phyloP scores from a whole-genome alignment of 2,329 filamentous ascomycete species.

The Xylaria multiplex region DNA sequence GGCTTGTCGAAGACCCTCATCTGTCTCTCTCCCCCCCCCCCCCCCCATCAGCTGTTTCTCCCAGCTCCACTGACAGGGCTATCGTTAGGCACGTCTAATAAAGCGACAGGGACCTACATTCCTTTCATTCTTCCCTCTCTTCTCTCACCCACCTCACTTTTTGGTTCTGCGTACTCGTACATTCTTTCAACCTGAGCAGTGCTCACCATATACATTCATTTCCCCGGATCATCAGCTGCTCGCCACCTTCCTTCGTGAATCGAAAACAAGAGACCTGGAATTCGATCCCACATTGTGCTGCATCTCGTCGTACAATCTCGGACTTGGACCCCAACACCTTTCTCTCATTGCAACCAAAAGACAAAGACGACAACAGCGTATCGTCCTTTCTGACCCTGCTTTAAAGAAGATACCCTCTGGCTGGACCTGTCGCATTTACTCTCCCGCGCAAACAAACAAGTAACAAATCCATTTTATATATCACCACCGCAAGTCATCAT shows the following conservation, averaged over 20 bases:
- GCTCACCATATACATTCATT: conserved; percentile 52
- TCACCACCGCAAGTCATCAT: conserved; percentile 48
- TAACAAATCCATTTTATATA: conserved; percentile 31
- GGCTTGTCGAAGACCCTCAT: conserved; percentile 4
- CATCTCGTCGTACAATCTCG: background rate
- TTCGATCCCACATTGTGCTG: conserved; percentile 11
- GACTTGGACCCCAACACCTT: background rate
- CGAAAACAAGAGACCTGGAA: conserved; percentile 22
- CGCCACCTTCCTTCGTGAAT: conserved; percentile 46
- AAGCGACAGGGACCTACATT: conserved; percentile 24
- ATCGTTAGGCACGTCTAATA: conserved; percentile 35
- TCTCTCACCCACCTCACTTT: conserved; percentile 30
- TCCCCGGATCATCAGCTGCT: conserved; percentile 37
- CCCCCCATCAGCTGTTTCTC: conserved; percentile 2
- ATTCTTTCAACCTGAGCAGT: conserved; percentile 50
- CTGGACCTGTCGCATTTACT: conserved; percentile 41
- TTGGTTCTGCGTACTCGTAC: conserved; percentile 36
- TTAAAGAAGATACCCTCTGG: conserved; percentile 41
- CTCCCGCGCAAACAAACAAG: conserved; percentile 7
- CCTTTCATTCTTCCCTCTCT: conserved; percentile 30
- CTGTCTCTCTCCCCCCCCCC: background rate
- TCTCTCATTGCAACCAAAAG: conserved; percentile 21
- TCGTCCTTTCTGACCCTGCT: conserved; percentile 35
- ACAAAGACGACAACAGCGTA: conserved; percentile 25
- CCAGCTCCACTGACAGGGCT: conserved; percentile 10